Percentiles rank a stretch among this genome's conserved stretches.
phyloP scores from a whole-genome alignment of 2,329 filamentous ascomycete species.

The Penicillium crustosum region DNA sequence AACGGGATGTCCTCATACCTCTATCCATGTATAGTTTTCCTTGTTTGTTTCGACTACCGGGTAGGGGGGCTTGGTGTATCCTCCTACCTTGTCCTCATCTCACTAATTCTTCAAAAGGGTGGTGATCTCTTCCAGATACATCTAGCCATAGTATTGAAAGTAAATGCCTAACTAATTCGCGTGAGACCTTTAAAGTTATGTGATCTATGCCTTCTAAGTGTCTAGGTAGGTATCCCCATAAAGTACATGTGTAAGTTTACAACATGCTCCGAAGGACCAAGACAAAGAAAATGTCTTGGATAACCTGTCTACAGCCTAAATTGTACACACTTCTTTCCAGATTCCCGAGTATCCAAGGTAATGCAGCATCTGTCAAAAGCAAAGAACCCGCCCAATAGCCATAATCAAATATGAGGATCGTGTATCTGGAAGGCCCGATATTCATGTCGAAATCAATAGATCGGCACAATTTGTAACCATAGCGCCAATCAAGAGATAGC shows the following conservation, averaged over 20 bases:
- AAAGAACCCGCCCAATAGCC: background rate
- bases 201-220: background rate
- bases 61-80: background rate
- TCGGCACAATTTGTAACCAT: background rate
- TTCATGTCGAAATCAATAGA: background rate
- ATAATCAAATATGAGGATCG: too few relatives aligned
- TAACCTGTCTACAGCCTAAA: background rate
- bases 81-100: background rate
- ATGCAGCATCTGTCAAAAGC: background rate
- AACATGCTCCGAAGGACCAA: background rate
- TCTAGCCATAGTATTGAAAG: background rate
- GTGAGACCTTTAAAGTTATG: background rate
- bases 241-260: background rate
- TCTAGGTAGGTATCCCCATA: background rate
- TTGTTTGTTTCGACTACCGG: background rate
- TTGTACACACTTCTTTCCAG: background rate
- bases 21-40: slow-evolving; percentile 1
- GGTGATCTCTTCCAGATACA: background rate
- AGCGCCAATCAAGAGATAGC: background rate
- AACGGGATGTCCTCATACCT: slow-evolving; percentile 18
- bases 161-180: too few relatives aligned
- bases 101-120: background rate
- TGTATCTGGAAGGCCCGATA: background rate
- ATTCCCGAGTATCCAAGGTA: background rate
- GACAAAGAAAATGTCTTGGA: background rate